These are phyloP conservation scores for Zygoascus hellenicus DNA, from an alignment of 1,139 yeast species.

Conservation along the genomic window DNA sequence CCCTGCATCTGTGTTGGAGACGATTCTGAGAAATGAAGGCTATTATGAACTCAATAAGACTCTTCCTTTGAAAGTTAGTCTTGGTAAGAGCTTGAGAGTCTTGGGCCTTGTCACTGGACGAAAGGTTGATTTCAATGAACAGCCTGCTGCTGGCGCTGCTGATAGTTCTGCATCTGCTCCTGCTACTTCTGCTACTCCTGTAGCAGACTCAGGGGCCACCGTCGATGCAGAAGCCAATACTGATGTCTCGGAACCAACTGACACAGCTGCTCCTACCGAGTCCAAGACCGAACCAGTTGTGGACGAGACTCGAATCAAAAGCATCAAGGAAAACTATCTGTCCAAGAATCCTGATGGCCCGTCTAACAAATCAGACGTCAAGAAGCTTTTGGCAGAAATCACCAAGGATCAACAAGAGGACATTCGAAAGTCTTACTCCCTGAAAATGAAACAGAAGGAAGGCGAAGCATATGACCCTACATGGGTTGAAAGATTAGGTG, in stretches of 20 bases:
- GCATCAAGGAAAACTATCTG: conserved; percentile 1
- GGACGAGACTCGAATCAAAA: conserved; percentile 3
- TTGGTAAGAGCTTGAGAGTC: conserved; percentile 24
- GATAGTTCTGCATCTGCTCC: not conserved
- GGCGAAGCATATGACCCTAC: conserved; percentile 45
- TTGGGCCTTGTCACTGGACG: conserved; percentile 26
- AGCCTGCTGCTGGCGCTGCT: not conserved
- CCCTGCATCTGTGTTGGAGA: conserved; percentile 40
- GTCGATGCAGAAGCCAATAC: conserved; percentile 3
- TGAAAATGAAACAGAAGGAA: conserved; percentile 23
- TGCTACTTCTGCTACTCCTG: not conserved
- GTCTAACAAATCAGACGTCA: conserved; percentile 37
- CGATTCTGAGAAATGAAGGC: conserved; percentile 35
- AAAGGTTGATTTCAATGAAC: conserved; percentile 3
- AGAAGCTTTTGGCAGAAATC: conserved; percentile 51
- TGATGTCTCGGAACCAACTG: not conserved
- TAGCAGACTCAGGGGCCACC: conserved; percentile 5
- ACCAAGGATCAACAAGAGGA: conserved; percentile 47
- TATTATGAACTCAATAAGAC: conserved; percentile 28
- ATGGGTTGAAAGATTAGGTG: conserved; percentile 52
- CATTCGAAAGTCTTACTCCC: conserved; percentile 38
- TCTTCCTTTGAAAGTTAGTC: conserved; percentile 22
- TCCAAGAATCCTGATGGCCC: conserved; percentile 12
- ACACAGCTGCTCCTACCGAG: not conserved
- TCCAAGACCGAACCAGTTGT: conserved; percentile 11